Percentiles rank a stretch among this genome's conserved stretches.
phyloP scores from a whole-genome alignment of 305 asterid species.

The Nicotiana rustica region DNA sequence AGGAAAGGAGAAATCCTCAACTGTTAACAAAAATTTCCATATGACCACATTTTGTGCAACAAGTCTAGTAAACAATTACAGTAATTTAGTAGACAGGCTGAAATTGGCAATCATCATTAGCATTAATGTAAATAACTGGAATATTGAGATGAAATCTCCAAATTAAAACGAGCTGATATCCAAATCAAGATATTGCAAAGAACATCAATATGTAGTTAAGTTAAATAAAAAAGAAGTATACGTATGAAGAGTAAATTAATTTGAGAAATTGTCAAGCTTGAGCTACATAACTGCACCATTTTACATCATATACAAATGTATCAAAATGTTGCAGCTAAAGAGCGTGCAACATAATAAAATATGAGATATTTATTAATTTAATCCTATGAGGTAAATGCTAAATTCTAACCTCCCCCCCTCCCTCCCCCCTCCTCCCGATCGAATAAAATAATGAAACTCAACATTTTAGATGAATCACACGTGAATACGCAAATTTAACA shows the following conservation, averaged over 20 bases:
- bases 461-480: background rate
- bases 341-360: background rate
- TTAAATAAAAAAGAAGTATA: background rate
- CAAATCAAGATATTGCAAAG: slow-evolving; percentile 25
- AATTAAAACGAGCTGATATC: background rate
- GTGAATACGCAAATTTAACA: background rate
- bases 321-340: background rate
- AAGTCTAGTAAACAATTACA: background rate
- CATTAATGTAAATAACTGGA: background rate
- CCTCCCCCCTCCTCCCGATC: background rate
- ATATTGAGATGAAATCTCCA: slow-evolving; percentile 5
- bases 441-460: background rate
- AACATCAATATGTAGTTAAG: slow-evolving; percentile 19
- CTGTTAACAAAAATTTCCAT: background rate
- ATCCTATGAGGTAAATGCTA: background rate
- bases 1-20: background rate
- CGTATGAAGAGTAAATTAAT: background rate
- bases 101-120: slow-evolving; percentile 6
- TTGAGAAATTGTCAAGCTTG: background rate
- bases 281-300: background rate
- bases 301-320: background rate
- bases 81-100: background rate
- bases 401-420: background rate
- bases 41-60: background rate
- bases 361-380: too few species aligned